Conservation (phyloP, 495 filamentous ascomycete species). For the Arthonia radiata region DNA sequence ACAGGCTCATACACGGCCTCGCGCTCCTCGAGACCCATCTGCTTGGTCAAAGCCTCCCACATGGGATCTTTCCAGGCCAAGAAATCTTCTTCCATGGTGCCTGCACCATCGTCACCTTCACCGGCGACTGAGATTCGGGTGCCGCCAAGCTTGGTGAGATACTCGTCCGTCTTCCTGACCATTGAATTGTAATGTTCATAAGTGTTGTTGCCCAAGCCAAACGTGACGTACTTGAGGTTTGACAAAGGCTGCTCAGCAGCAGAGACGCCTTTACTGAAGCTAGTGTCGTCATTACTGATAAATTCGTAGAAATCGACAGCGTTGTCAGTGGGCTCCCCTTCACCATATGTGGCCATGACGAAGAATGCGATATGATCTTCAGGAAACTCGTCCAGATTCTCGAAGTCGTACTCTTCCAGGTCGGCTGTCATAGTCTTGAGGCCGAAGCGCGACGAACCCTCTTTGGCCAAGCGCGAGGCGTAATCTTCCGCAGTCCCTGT, state of each 20-base stretch:
- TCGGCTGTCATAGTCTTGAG: constrained; percentile 97
- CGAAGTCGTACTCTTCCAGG: constrained; percentile 92
- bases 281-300: constrained; percentile 51
- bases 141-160: constrained; percentile 57
- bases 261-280: constrained; percentile 46
- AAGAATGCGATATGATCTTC: constrained; percentile 84
- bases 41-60: constrained; percentile 63
- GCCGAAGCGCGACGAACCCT: constrained; percentile 86
- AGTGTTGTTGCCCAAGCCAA: constrained; percentile 94
- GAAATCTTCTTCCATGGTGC: constrained; percentile 99
- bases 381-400: constrained; percentile 73
- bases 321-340: constrained; percentile 96
- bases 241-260: constrained; percentile 47
- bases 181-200: constrained; percentile 99
- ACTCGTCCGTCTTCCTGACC: constrained; percentile 72
- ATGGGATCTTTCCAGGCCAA: constrained; percentile 98
- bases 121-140: constrained; percentile 65
- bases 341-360: constrained; percentile 90
- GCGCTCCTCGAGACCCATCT: constrained; percentile 77
- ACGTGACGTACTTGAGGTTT: constrained; percentile 79
- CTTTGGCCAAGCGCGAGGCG: constrained; percentile 88
- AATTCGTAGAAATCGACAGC: constrained; percentile 98
- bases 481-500: constrained; percentile 98
- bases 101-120: constrained; percentile 92
- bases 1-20: constrained; percentile 91